Base-by-base conservation (phyloP, 192 early-diverging fungal genomes). In the Backusella circina region DNA sequence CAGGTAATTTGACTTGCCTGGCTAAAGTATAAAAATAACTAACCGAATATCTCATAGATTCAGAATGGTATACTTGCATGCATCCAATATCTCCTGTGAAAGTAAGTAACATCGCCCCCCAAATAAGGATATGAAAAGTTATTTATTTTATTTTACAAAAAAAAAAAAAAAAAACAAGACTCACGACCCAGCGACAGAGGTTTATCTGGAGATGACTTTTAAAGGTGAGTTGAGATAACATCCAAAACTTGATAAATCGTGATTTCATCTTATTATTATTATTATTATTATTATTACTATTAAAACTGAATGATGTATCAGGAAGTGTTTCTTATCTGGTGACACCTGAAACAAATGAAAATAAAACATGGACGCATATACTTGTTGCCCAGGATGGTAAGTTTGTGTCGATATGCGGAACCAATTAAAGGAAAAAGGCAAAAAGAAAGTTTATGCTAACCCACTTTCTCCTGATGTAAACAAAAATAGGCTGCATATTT, bases 11-110 rank as follows among this genome's bases (percentile, higher is more conserved):
- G n/a, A n/a, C n/a, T n/a, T n/a, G n/a, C n/a, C n/a, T n/a, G n/a
- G 21, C 13, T 15, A 15, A 2, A 38, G 21, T 41, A 33, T 66
- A 37, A 41, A 23, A 23, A 69, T 70, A 70, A 37, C 21, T 18
- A 12, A 18, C 0, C 30, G 32, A 37, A 4, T 73, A 32, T 65
- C 23, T 16, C 35, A 13, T 67, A 75, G 74, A 75, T 28, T 33
- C 65, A 23, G 74, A 66, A 38, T 75, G 74, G 74, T 69, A 47
- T 41, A 67, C 66, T 23, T 75, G 74, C 41, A 75, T 75, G 74
- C 74, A 75, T 69, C 30, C 41, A 26, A 54, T 75, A 6, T 69
- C 66, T 9, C 74, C 74, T 28, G 31, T 57, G 12, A 67, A 69
- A 38, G 74, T 75, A 69, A 69, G 73, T 65, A 18, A 64, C 44